Evolutionary conservation across 2,329 filamentous ascomycete genomes (phyloP).

Genomic region (Trichophyton benhamiae): DNA sequence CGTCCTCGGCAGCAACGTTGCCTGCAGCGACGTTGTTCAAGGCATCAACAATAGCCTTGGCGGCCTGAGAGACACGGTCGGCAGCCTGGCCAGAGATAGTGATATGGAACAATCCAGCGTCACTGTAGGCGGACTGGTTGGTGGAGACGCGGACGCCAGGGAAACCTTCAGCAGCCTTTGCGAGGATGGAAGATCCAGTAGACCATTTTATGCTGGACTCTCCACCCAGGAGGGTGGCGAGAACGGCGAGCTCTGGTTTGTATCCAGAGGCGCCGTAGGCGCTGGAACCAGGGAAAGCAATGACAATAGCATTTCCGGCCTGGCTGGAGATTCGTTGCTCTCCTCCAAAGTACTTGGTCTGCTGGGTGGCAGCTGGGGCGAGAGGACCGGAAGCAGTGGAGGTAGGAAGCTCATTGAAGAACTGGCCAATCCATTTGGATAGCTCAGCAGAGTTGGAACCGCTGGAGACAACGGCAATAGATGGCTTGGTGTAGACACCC

Average conservation of each 20-base stretch:
- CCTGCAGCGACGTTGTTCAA: conserved; percentile 71
- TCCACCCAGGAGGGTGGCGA: conserved; percentile 80
- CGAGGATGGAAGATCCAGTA: conserved; percentile 77
- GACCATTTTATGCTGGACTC: conserved; percentile 92
- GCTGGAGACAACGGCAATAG: conserved; percentile 83
- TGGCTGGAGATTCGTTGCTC: conserved; percentile 77
- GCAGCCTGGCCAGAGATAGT: conserved; percentile 61
- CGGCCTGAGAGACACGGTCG: conserved; percentile 57
- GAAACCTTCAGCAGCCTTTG: conserved; percentile 59
- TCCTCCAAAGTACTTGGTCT: conserved; percentile 84
- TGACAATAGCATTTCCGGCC: conserved; percentile 68
- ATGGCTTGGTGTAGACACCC: conserved; percentile 73
- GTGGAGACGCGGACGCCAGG: conserved; percentile 58
- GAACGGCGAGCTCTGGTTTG: conserved; percentile 82
- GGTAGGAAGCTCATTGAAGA: conserved; percentile 64
- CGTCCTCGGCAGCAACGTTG: conserved; percentile 65
- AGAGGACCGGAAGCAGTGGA: conserved; percentile 37
- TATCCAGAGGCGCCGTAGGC: conserved; percentile 56
- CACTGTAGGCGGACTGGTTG: conserved; percentile 76
- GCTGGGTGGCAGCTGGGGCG: conserved; percentile 41
- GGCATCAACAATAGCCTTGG: conserved; percentile 64
- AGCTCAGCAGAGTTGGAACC: conserved; percentile 66
- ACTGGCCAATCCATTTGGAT: conserved; percentile 81
- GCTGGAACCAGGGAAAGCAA: conserved; percentile 86
- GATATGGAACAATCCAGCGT: conserved; percentile 79